These are phyloP conservation scores for Cercospora sp. DNA, from an alignment of 2,329 filamentous ascomycete genomes.

Conservation along the genomic window DNA sequence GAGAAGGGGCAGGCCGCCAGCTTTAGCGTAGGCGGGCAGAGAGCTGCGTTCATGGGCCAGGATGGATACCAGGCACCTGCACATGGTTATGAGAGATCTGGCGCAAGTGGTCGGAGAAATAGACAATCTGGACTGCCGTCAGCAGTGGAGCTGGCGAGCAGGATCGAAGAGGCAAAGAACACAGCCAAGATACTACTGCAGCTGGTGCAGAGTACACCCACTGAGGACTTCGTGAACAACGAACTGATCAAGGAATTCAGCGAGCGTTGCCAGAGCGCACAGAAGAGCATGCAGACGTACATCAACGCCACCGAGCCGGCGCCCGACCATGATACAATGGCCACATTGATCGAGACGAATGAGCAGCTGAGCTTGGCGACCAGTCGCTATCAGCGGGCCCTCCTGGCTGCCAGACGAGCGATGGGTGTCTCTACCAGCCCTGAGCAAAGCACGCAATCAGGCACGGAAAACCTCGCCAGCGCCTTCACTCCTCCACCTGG, in stretches of 20 bases:
- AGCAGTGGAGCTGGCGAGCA: constrained; percentile 73
- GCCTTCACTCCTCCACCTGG: constrained; percentile 22
- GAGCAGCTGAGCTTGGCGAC: constrained; percentile 83
- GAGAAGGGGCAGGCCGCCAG: constrained; percentile 62
- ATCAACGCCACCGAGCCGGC: constrained; percentile 76
- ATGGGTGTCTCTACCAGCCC: constrained; percentile 36
- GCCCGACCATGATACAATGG: constrained; percentile 91
- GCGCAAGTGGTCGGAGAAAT: constrained; percentile 5
- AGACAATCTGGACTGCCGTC: constrained; percentile 54
- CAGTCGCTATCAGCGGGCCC: constrained; percentile 79
- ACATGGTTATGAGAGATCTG: constrained; percentile 11
- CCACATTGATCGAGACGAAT: constrained; percentile 90
- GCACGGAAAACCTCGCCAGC: constrained; percentile 11
- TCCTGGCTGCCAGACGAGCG: constrained; percentile 60
- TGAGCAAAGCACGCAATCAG: constrained; percentile 20
- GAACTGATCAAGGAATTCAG: constrained; percentile 93
- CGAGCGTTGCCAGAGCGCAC: constrained; percentile 78
- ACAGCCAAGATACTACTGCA: constrained; percentile 91
- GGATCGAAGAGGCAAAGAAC: constrained; percentile 86
- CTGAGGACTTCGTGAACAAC: constrained; percentile 72
- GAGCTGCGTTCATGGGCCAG: constrained; percentile 5
- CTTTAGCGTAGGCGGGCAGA: constrained; percentile 20
- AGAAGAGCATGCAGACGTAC: constrained; percentile 79
- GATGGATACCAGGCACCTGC: constrained; percentile 8
- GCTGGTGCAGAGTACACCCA: constrained; percentile 81